Conservation (phyloP, 2,329 filamentous ascomycete genomes). For the Neopestalotiopsis rosae region DNA sequence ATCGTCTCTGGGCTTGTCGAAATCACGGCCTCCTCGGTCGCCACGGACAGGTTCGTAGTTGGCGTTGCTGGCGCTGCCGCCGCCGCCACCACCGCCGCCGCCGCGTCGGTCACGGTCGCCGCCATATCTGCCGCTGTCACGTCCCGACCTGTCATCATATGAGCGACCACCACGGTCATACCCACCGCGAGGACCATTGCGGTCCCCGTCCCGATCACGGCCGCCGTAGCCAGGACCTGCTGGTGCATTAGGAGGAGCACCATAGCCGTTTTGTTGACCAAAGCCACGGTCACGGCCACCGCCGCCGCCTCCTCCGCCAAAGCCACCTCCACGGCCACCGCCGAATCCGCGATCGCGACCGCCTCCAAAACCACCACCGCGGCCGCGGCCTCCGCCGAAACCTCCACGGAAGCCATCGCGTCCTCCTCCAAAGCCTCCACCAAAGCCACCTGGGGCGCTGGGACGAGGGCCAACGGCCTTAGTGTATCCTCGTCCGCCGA, state of each 20-base stretch:
- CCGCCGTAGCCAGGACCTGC: slow-evolving; percentile 62
- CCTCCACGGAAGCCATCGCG: slow-evolving; percentile 63
- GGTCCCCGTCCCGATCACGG: slow-evolving; percentile 51
- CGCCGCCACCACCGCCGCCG: slow-evolving; percentile 35
- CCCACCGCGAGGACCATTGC: slow-evolving; percentile 56
- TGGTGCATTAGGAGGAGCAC: slow-evolving; percentile 64
- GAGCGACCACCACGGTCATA: slow-evolving; percentile 63
- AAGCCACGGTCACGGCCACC: slow-evolving; percentile 53
- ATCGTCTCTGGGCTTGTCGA: slow-evolving; percentile 62
- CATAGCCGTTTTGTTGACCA: slow-evolving; percentile 52
- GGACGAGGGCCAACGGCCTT: slow-evolving; percentile 78
- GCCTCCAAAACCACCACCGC: slow-evolving; percentile 49
- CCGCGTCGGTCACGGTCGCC: slow-evolving; percentile 40
- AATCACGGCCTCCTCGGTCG: slow-evolving; percentile 55
- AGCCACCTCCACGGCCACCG: slow-evolving; percentile 55
- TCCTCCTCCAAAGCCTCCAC: slow-evolving; percentile 60
- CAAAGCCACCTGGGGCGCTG: slow-evolving; percentile 64
- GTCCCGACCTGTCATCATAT: slow-evolving; percentile 63
- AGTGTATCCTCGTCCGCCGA: slow-evolving; percentile 92
- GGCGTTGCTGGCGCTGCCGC: slow-evolving; percentile 63
- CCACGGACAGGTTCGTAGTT: slow-evolving; percentile 85
- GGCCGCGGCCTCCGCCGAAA: slow-evolving; percentile 53
- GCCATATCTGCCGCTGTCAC: slow-evolving; percentile 48
- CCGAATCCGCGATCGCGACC: slow-evolving; percentile 60
- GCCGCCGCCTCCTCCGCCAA: slow-evolving; percentile 53